A percentile compares a stretch with the other conserved stretches of the same genome.
These are phyloP conservation scores for Nitzschia sp. DNA, from an alignment of 108 stramenopile species.

Conservation along the genomic window DNA sequence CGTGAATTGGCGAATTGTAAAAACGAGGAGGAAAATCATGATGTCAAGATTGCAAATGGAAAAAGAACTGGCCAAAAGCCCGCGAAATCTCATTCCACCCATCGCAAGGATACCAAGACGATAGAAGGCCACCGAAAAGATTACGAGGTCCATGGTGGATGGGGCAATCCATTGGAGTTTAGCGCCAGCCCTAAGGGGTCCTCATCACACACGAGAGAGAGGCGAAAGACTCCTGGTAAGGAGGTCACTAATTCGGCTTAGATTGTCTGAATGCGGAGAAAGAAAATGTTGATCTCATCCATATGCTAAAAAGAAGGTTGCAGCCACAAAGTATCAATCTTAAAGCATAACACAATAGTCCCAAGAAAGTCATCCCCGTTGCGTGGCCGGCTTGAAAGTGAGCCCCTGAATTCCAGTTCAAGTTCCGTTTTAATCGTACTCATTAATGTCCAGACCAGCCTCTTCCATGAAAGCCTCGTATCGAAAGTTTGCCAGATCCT, in stretches of 20 bases:
- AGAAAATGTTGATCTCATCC: no score
- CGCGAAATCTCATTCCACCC: neutral
- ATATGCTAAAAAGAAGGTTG: no score
- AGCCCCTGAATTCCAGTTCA: no score
- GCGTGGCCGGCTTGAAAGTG: no score
- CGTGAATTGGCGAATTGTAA: neutral
- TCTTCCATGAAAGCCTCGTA: conserved; percentile 39
- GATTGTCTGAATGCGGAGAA: no score
- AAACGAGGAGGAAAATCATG: neutral
- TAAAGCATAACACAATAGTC: no score
- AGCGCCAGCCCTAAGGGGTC: neutral
- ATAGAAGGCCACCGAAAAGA: neutral
- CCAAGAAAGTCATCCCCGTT: no score
- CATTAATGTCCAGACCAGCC: conserved; percentile 29
- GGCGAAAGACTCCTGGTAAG: no score
- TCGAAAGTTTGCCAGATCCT: conserved; percentile 32
- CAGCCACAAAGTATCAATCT: no score
- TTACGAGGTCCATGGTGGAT: neutral
- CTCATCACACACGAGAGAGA: no score
- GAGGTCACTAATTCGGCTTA: no score
- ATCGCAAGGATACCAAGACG: neutral
- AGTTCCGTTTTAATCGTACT: conserved; percentile 27
- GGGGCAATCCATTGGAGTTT: neutral
- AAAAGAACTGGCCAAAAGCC: neutral
- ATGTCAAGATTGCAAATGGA: neutral